phyloP scores from a whole-genome alignment of 2,329 filamentous ascomycete genomes.

The Colletotrichum echinochloae region DNA sequence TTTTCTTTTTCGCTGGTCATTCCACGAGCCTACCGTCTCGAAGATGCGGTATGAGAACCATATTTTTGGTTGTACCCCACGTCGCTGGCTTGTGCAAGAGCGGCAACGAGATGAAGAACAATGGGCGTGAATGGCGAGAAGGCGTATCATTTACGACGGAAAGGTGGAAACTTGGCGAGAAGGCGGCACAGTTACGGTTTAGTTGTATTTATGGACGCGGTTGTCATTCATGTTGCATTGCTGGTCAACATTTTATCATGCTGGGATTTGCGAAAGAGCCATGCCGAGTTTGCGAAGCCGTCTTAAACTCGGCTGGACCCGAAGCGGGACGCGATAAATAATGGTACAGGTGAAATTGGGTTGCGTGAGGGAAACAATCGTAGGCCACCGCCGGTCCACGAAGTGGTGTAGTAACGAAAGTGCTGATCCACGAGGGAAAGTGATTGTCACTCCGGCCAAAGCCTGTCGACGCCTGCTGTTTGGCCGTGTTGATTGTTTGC shows the following conservation, averaged over 20 bases:
- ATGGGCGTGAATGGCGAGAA: conserved; percentile 28
- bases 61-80: conserved; percentile 1
- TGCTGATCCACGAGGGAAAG: conserved; percentile 41
- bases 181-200: conserved; percentile 42
- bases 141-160: conserved; percentile 39
- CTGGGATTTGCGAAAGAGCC: conserved; percentile 40
- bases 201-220: conserved; percentile 39
- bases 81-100: conserved; percentile 16
- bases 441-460: conserved; percentile 40
- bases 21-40: neutral
- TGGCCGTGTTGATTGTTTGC: conserved; percentile 42
- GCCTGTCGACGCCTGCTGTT: conserved; percentile 41
- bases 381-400: conserved; percentile 32
- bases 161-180: conserved; percentile 35
- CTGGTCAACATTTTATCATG: conserved; percentile 43
- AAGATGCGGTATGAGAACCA: conserved; percentile 9
- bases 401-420: conserved; percentile 41
- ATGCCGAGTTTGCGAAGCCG: conserved; percentile 41
- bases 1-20: neutral
- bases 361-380: conserved; percentile 37
- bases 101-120: conserved; percentile 19
- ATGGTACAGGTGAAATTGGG: conserved; percentile 42
- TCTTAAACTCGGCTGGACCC: conserved; percentile 40
- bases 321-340: conserved; percentile 41
- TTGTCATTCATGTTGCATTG: conserved; percentile 43